A percentile compares a stretch with the other conserved stretches of the same genome.
Conservation (phyloP, 2,329 filamentous ascomycete genomes). For the Venturia oleaginea region DNA sequence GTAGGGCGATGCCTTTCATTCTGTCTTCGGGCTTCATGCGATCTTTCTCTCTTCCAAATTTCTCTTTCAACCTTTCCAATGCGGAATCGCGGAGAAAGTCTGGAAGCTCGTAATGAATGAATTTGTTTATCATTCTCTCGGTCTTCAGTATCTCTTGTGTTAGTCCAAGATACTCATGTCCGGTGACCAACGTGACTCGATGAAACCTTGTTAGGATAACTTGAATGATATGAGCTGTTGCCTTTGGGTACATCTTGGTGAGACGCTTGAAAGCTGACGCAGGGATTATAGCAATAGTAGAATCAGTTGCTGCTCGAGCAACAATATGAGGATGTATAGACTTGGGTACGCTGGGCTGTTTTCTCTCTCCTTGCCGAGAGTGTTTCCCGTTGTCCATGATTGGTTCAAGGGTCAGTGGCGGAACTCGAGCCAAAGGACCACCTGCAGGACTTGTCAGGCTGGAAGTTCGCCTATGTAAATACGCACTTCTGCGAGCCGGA, state of each 20-base stretch:
- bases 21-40: constrained; percentile 71
- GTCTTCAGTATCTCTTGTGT: constrained; percentile 87
- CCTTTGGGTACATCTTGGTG: constrained; percentile 89
- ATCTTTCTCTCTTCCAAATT: constrained; percentile 79
- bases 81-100: constrained; percentile 82
- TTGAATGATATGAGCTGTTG: constrained; percentile 94
- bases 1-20: constrained; percentile 87
- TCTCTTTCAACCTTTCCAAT: constrained; percentile 78
- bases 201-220: constrained; percentile 93
- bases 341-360: constrained; percentile 29
- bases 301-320: constrained; percentile 90
- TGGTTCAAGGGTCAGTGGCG: constrained; percentile 62
- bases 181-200: constrained; percentile 86
- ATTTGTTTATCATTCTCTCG: constrained; percentile 88
- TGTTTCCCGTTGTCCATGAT: constrained; percentile 22
- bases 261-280: constrained; percentile 89
- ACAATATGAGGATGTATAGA: constrained; percentile 96
- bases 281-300: constrained; percentile 95
- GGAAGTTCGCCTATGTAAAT: constrained; percentile 22
- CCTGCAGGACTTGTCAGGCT: constrained; percentile 27
- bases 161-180: constrained; percentile 86
- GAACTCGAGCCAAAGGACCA: constrained; percentile 48
- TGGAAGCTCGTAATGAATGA: constrained; percentile 82
- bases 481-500: background rate
- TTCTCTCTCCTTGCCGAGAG: constrained; percentile 12